Percentiles rank a stretch among this genome's conserved stretches.
These are phyloP conservation scores for Houttuynia cordata DNA, from an alignment of 164 flowering plant genomes.

Conservation along the genomic window DNA sequence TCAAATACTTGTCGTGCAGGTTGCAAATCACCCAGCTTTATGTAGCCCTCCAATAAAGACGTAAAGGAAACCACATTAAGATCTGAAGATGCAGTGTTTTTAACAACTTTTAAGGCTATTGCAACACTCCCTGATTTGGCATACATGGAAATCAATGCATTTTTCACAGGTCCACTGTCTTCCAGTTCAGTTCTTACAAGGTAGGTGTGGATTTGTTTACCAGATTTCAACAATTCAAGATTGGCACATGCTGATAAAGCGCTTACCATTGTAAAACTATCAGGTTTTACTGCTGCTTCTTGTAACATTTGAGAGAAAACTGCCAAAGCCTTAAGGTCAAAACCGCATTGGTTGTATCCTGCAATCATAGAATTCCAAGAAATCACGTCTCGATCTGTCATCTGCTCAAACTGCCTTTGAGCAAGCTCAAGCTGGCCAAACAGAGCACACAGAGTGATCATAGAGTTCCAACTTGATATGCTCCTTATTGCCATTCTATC, in stretches of 20 bases:
- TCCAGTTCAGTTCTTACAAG: slow-evolving; percentile 29
- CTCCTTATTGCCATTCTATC: slow-evolving; percentile 41
- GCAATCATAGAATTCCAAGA: slow-evolving; percentile 28
- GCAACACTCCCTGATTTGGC: slow-evolving; percentile 57
- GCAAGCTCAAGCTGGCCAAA: slow-evolving; percentile 49
- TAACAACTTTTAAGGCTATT: slow-evolving; percentile 38
- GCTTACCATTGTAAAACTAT: slow-evolving; percentile 27
- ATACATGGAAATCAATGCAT: slow-evolving; percentile 80
- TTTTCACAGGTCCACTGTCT: slow-evolving; percentile 36
- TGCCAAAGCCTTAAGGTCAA: slow-evolving; percentile 13
- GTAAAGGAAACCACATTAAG: slow-evolving; percentile 59
- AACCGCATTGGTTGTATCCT: slow-evolving; percentile 19
- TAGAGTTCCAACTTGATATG: slow-evolving; percentile 48
- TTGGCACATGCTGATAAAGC: slow-evolving; percentile 40
- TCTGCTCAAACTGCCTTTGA: slow-evolving; percentile 35
- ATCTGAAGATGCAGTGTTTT: slow-evolving; percentile 18
- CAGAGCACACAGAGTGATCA: slow-evolving; percentile 53
- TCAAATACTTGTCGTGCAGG: slow-evolving; percentile 66
- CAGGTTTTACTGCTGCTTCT: slow-evolving; percentile 12
- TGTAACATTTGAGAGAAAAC: slow-evolving; percentile 15
- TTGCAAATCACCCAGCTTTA: slow-evolving; percentile 56
- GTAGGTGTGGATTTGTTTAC: slow-evolving; percentile 25
- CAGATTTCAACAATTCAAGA: slow-evolving; percentile 17
- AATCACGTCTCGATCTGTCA: slow-evolving; percentile 18
- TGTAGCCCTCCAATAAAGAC: slow-evolving; percentile 66